Evolutionary conservation across 306 rosid genomes (phyloP), one percentile per base, ranked within the genome.

Genomic region (Senna tora): DNA sequence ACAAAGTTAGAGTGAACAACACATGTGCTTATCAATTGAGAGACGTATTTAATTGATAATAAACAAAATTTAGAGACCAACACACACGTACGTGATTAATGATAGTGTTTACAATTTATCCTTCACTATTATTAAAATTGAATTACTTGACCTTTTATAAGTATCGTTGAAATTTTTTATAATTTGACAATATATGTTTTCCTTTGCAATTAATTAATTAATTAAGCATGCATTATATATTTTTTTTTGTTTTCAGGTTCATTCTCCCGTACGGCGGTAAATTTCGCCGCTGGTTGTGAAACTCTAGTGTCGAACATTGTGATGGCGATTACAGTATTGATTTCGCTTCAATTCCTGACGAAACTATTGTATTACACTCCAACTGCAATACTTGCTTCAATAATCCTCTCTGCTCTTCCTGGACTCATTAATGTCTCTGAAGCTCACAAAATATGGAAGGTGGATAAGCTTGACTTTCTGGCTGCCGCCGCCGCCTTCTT

Each of bases 311-410:
- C 98, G 5, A 93, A 93, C 64, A 75, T 90, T 2, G 97, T 93
- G 71, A 90, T 93, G 97, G 96, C 85, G 0, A 4, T 86, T 0
- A 84, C 96, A 0, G 98, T 93, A 67, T 49, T 85, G 74, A 46
- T 90, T 34, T 90, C 96, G 0, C 71, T 93, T 21, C 84, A 87
- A 43, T 72, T 85, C 36, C 46, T 88, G 20, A 93, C 96, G 22
- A 90, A 75, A 75, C 86, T 93, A 0, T 81, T 93, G 71, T 90
- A 88, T 72, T 93, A 67, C 71, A 93, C 98, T 4, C 97, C 97
- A 38, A 84, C 72, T 2, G 90, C 96, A 4, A 93, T 93, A 20
- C 83, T 93, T 15, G 90, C 96, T 32, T 89, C 98, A 7, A 78
- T 90, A 1, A 87, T 93, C 57, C 84, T 93, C 7, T 88, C 97